A percentile compares a stretch with the other conserved stretches of the same genome.
phyloP scores from a whole-genome alignment of 768 basidiomycete genomes.

The Tulasnella sp. region DNA sequence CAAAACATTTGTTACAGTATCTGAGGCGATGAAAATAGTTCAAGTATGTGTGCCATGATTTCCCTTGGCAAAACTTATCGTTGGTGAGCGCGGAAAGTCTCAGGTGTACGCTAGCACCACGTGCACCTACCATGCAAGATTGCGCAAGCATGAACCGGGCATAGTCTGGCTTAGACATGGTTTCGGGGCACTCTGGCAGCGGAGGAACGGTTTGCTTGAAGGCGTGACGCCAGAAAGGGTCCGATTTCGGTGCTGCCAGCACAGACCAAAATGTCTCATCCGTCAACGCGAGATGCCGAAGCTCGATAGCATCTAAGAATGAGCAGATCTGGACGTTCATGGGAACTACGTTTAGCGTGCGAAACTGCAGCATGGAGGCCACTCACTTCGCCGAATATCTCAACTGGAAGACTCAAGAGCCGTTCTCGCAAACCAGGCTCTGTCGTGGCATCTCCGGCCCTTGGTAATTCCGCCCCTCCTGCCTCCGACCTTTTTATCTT shows the following conservation, averaged over 20 bases:
- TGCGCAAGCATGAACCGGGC: not conserved
- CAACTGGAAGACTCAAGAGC: not conserved
- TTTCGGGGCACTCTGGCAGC: not conserved
- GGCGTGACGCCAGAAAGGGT: not conserved
- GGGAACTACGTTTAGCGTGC: not conserved
- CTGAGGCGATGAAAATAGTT: not conserved
- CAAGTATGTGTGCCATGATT: not conserved
- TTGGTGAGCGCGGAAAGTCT: not conserved
- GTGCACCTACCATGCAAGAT: not conserved
- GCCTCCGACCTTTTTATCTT: not conserved
- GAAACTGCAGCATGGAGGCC: no score
- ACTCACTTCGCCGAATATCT: not conserved
- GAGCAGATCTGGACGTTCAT: not conserved
- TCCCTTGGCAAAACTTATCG: not conserved
- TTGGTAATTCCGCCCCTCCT: not conserved
- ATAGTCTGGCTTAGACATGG: not conserved
- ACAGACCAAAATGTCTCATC: not conserved
- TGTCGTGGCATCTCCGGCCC: not conserved
- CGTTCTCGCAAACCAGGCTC: not conserved
- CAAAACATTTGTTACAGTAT: not conserved
- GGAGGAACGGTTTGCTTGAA: not conserved
- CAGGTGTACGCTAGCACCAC: not conserved
- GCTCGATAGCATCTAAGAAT: not conserved
- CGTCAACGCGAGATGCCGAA: not conserved
- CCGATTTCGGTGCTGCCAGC: not conserved